phyloP scores from a whole-genome alignment of 225 moss, liverwort and hornwort species.

The Bryoerythrophyllum caledonicum region DNA sequence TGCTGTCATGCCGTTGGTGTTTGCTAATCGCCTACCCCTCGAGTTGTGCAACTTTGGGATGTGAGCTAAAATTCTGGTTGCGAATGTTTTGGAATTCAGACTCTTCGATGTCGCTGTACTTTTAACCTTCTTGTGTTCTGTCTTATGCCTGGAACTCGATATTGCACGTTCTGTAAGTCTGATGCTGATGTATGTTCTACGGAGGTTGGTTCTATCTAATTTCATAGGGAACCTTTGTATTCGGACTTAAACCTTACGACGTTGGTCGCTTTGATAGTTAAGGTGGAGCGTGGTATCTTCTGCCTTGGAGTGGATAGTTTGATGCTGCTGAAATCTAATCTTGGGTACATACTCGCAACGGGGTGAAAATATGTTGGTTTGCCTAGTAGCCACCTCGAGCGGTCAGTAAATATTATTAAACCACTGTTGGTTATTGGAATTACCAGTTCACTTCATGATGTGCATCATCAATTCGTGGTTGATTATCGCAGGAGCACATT shows the following conservation, averaged over 20 bases:
- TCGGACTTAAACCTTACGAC: not conserved
- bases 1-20: not conserved
- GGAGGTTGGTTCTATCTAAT: not conserved
- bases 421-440: not conserved
- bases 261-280: not conserved
- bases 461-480: not conserved
- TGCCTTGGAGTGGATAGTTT: not conserved
- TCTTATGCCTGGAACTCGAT: not conserved
- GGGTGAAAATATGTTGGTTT: not conserved
- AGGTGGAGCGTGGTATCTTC: not conserved
- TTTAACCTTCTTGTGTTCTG: too few relatives aligned
- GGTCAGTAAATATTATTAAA: not conserved
- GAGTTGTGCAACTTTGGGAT: not conserved
- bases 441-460: not conserved
- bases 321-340: not conserved
- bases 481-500: slow-evolving; percentile 66
- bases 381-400: not conserved
- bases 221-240: not conserved
- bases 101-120: not conserved
- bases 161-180: not conserved
- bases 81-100: not conserved
- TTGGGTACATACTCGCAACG: not conserved
- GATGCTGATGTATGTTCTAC: not conserved
- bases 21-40: not conserved
- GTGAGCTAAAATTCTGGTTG: slow-evolving; percentile 1